Evolutionary conservation across 2,329 filamentous ascomycete species (phyloP).

Genomic region (Fusarium luffae): DNA sequence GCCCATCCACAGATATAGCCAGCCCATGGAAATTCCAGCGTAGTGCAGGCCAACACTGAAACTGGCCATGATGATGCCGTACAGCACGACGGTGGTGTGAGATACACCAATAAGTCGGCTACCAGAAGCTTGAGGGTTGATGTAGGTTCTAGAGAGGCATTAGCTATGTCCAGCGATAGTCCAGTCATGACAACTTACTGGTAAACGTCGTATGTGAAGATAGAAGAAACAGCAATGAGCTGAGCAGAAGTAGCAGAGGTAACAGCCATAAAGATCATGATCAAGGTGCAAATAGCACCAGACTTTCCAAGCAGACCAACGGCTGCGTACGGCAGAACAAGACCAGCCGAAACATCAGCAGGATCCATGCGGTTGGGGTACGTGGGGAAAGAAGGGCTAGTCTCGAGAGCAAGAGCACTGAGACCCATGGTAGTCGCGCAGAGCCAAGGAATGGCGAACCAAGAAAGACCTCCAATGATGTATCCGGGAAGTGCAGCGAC

Average conservation of each 20-base stretch:
- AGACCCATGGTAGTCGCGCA: constrained; percentile 90
- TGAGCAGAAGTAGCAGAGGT: constrained; percentile 86
- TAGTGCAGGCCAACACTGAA: constrained; percentile 82
- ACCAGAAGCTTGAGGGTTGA: constrained; percentile 81
- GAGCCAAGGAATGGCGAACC: constrained; percentile 95
- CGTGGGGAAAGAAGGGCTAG: constrained; percentile 48
- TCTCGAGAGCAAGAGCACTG: constrained; percentile 80
- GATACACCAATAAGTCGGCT: constrained; percentile 83
- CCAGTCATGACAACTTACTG: background rate
- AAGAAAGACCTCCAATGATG: constrained; percentile 84
- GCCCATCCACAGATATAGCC: constrained; percentile 90
- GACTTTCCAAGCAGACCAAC: constrained; percentile 75
- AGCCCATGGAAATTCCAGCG: constrained; percentile 85
- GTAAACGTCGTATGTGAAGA: constrained; percentile 59
- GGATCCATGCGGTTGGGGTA: constrained; percentile 59
- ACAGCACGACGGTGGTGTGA: constrained; percentile 75
- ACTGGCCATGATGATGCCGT: constrained; percentile 79
- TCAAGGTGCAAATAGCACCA: constrained; percentile 39
- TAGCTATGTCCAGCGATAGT: rapidly evolving
- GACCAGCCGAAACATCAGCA: constrained; percentile 79
- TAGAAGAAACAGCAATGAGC: constrained; percentile 86
- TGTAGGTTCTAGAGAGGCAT: constrained; percentile 44
- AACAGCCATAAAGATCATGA: constrained; percentile 66
- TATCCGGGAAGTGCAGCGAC: constrained; percentile 90
- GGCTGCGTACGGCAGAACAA: constrained; percentile 87